Conservation (phyloP, 805 yeast genomes). For the Kurtzmaniella fragi region DNA sequence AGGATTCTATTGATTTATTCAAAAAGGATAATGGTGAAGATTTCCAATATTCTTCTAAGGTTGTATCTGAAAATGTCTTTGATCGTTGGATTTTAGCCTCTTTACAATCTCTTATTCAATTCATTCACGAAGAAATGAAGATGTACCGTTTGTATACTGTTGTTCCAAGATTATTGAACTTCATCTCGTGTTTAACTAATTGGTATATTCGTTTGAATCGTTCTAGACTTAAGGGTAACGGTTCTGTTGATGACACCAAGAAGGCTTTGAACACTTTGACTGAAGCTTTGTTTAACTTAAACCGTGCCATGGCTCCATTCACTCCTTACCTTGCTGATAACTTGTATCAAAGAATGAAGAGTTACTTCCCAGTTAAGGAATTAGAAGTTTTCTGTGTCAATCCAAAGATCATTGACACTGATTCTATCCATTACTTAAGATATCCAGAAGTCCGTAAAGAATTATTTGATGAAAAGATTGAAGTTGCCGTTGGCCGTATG, state of each 20-base stretch:
- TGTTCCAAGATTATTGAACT: slow-evolving; percentile 82
- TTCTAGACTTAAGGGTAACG: slow-evolving; percentile 94
- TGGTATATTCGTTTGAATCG: slow-evolving; percentile 99
- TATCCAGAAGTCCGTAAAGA: slow-evolving; percentile 83
- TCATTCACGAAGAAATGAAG: slow-evolving; percentile 84
- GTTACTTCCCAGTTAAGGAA: slow-evolving; percentile 54
- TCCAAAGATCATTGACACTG: slow-evolving; percentile 48
- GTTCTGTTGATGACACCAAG: slow-evolving; percentile 77
- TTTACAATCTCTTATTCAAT: slow-evolving; percentile 84
- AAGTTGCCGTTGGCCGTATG: slow-evolving; percentile 89
- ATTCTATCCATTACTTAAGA: slow-evolving; percentile 91
- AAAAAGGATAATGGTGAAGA: slow-evolving; percentile 69
- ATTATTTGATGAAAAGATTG: slow-evolving; percentile 76
- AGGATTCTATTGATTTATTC: slow-evolving; percentile 83
- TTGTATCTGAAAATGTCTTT: slow-evolving; percentile 82
- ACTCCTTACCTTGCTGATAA: slow-evolving; percentile 94
- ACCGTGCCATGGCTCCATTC: slow-evolving; percentile 98
- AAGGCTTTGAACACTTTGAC: slow-evolving; percentile 87
- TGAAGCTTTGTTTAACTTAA: slow-evolving; percentile 82
- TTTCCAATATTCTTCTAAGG: slow-evolving; percentile 64
- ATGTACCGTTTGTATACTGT: slow-evolving; percentile 92
- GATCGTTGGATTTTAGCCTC: slow-evolving; percentile 97
- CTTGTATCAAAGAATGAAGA: slow-evolving; percentile 72
- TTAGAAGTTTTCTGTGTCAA: slow-evolving; percentile 39
- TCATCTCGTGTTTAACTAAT: slow-evolving; percentile 93